Evolutionary conservation across 2,329 filamentous ascomycete species (phyloP).

Genomic region (Cercospora nicotianae): DNA sequence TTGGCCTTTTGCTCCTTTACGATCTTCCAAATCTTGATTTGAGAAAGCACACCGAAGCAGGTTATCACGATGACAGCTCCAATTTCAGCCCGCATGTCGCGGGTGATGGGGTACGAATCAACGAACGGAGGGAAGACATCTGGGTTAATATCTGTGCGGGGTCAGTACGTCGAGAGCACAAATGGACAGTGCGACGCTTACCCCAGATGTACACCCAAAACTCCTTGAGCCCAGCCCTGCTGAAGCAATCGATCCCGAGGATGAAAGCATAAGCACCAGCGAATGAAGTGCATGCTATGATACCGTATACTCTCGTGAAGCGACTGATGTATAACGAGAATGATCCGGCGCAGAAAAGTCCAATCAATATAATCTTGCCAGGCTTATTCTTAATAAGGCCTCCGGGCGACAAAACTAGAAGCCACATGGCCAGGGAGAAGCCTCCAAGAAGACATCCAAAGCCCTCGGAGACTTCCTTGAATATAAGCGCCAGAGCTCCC

Average conservation of each 20-base stretch:
- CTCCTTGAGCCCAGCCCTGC: constrained; percentile 85
- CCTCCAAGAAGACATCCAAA: constrained; percentile 86
- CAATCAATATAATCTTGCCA: constrained; percentile 73
- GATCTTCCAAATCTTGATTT: constrained; percentile 82
- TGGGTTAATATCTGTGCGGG: constrained; percentile 63
- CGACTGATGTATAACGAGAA: constrained; percentile 78
- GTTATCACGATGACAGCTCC: constrained; percentile 74
- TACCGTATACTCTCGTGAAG: constrained; percentile 72
- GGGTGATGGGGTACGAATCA: constrained; percentile 79
- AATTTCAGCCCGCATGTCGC: constrained; percentile 81
- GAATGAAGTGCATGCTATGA: constrained; percentile 77
- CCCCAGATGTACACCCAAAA: constrained; percentile 94
- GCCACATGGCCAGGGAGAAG: constrained; percentile 87
- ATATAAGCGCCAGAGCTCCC: constrained; percentile 72
- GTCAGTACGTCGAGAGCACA: constrained; percentile 9
- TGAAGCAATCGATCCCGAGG: constrained; percentile 88
- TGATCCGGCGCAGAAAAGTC: constrained; percentile 64
- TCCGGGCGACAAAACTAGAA: constrained; percentile 73
- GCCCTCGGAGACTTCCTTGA: constrained; percentile 79
- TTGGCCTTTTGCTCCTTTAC: constrained; percentile 58
- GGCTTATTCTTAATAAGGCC: constrained; percentile 66
- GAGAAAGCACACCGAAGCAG: constrained; percentile 75
- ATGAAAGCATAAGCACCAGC: constrained; percentile 75
- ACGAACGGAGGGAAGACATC: constrained; percentile 76
- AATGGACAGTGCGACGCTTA: constrained; percentile 40